Evolutionary conservation across 305 asterid genomes (phyloP).

Genomic region (Vinca major): DNA sequence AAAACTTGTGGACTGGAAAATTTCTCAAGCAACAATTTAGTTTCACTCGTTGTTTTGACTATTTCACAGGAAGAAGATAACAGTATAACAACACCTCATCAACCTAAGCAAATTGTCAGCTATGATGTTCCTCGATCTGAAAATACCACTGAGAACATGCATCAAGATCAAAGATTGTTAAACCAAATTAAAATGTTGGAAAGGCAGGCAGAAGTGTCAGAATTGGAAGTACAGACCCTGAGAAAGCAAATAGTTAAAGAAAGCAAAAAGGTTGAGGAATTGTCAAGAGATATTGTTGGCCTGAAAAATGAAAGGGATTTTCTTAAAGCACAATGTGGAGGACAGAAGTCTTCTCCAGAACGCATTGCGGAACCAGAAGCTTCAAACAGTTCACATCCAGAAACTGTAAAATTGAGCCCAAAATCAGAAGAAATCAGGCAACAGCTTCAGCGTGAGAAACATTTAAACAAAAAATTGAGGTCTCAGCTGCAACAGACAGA

Average conservation of each 20-base stretch:
- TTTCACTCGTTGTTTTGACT: neutral
- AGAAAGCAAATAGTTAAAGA: slow-evolving; percentile 67
- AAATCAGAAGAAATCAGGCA: slow-evolving; percentile 41
- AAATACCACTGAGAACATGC: slow-evolving; percentile 9
- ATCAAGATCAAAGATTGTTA: neutral
- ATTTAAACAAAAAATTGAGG: slow-evolving; percentile 44
- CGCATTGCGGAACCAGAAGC: slow-evolving; percentile 27
- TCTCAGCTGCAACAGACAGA: slow-evolving; percentile 61
- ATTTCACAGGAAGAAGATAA: slow-evolving; percentile 42
- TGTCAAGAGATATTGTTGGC: slow-evolving; percentile 41
- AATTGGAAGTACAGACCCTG: slow-evolving; percentile 67
- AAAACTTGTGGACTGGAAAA: neutral
- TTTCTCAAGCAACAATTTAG: neutral
- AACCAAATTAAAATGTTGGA: slow-evolving; percentile 23
- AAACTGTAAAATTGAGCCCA: slow-evolving; percentile 27
- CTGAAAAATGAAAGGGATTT: slow-evolving; percentile 55
- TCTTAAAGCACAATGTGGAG: slow-evolving; percentile 52
- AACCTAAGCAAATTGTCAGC: slow-evolving; percentile 35
- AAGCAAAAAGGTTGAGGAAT: slow-evolving; percentile 52
- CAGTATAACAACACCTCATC: slow-evolving; percentile 28
- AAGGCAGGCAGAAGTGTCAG: slow-evolving; percentile 67
- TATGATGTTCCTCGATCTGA: slow-evolving; percentile 32
- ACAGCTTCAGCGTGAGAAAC: slow-evolving; percentile 58
- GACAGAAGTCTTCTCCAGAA: slow-evolving; percentile 34
- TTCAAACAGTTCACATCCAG: slow-evolving; percentile 23